phyloP scores from a whole-genome alignment of 768 basidiomycete species.

The Rhodotorula kratochvilovae region DNA sequence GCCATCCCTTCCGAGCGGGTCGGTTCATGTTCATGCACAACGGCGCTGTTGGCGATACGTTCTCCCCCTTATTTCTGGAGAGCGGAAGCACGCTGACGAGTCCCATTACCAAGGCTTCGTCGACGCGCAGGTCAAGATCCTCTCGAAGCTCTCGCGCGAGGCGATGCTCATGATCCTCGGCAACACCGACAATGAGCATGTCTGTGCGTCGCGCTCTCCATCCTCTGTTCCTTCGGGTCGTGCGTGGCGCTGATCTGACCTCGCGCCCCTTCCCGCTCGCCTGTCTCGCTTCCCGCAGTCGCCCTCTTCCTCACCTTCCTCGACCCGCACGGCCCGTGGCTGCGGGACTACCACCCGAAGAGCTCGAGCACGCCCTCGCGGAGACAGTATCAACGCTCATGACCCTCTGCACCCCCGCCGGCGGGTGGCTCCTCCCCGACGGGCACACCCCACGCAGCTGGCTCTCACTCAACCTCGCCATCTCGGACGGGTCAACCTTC shows the following conservation, averaged over 20 bases:
- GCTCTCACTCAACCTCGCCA: conserved; percentile 10
- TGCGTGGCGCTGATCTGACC: too few species aligned
- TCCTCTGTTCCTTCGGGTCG: too few species aligned
- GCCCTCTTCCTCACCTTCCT: conserved; percentile 7
- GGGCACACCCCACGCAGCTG: neutral
- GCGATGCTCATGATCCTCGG: neutral
- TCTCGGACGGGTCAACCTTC: neutral
- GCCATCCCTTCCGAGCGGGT: neutral
- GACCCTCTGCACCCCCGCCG: neutral
- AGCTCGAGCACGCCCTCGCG: neutral
- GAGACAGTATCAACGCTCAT: neutral
- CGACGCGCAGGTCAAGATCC: neutral
- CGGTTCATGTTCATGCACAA: conserved; percentile 7
- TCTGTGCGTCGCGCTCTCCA: neutral
- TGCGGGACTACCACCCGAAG: neutral
- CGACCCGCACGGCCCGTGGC: neutral
- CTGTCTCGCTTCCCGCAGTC: neutral
- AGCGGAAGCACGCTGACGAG: neutral
- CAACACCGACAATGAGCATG: conserved; percentile 1
- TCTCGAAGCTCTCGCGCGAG: neutral
- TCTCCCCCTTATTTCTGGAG: too few species aligned
- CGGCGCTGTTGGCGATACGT: neutral
- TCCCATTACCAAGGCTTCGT: neutral
- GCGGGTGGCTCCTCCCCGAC: neutral
- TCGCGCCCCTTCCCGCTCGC: too few species aligned